Conservation (phyloP, 345 rosid species). For the Citrus trifoliata region DNA sequence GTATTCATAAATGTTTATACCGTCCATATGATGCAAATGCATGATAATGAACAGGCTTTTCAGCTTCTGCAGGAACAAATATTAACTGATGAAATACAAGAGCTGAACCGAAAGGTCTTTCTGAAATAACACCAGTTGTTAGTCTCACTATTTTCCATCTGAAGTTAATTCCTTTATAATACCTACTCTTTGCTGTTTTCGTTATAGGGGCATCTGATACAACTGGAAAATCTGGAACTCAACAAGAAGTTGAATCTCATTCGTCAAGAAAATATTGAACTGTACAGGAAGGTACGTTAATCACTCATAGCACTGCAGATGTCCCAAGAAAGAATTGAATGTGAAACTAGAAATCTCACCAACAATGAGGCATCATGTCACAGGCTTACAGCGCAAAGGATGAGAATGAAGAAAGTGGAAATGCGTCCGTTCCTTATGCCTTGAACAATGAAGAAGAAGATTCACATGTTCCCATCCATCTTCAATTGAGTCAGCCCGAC, state of each 20-base stretch:
- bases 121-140: neutral
- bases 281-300: conserved; percentile 31
- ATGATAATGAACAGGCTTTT: neutral
- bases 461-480: conserved; percentile 38
- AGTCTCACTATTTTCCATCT: neutral
- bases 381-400: conserved; percentile 44
- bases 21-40: neutral
- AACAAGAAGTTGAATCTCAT: conserved; percentile 34
- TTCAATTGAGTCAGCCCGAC: conserved; percentile 52
- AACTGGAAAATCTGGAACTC: conserved; percentile 41
- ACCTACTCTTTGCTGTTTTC: neutral
- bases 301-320: neutral
- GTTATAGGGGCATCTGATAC: conserved; percentile 30
- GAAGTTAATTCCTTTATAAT: neutral
- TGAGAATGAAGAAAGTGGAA: conserved; percentile 24
- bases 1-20: neutral
- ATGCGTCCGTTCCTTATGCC: conserved; percentile 22
- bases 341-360: neutral
- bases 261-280: conserved; percentile 37
- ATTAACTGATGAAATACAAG: conserved; percentile 49
- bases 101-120: conserved; percentile 49
- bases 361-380: conserved; percentile 13
- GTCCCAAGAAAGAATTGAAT: neutral
- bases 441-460: conserved; percentile 27
- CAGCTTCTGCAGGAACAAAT: conserved; percentile 47